These are phyloP conservation scores for Euphorbia schlechtendalii DNA, from an alignment of 441 rosid species.

Conservation along the genomic window DNA sequence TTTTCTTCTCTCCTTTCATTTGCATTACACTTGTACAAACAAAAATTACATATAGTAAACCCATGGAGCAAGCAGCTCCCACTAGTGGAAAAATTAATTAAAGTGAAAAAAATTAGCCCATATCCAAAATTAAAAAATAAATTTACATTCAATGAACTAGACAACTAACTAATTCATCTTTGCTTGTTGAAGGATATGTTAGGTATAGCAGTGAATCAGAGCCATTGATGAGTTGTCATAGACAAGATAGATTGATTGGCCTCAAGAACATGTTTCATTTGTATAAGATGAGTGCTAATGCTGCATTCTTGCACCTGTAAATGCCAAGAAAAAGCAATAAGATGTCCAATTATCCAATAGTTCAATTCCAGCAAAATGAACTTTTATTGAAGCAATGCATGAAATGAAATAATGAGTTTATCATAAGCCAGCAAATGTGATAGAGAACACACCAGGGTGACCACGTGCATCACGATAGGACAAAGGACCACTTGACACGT, in stretches of 20 bases:
- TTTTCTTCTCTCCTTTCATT: slow-evolving; percentile 21
- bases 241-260: slow-evolving; percentile 21
- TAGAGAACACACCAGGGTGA: slow-evolving; percentile 7
- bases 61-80: slow-evolving; percentile 21
- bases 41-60: not conserved
- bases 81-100: not conserved
- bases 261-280: slow-evolving; percentile 38
- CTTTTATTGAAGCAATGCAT: slow-evolving; percentile 16
- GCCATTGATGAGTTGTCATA: slow-evolving; percentile 20
- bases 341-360: not conserved
- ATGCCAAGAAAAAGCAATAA: slow-evolving; percentile 3
- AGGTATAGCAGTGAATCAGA: slow-evolving; percentile 20
- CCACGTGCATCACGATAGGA: slow-evolving; percentile 20
- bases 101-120: slow-evolving; percentile 2
- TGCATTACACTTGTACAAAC: slow-evolving; percentile 21
- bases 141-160: slow-evolving; percentile 33
- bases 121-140: slow-evolving; percentile 5
- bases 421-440: slow-evolving; percentile 15
- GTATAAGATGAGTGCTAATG: slow-evolving; percentile 61
- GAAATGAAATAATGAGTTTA: not conserved
- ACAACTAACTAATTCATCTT: slow-evolving; percentile 10
- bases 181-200: slow-evolving; percentile 21
- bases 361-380: not conserved
- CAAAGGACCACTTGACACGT: slow-evolving; percentile 7
- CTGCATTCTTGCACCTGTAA: slow-evolving; percentile 66